A percentile compares a stretch with the other conserved stretches of the same genome.
These are phyloP conservation scores for Aspergillus thermomutatus DNA, from an alignment of 2,329 filamentous ascomycete species.

Conservation along the genomic window DNA sequence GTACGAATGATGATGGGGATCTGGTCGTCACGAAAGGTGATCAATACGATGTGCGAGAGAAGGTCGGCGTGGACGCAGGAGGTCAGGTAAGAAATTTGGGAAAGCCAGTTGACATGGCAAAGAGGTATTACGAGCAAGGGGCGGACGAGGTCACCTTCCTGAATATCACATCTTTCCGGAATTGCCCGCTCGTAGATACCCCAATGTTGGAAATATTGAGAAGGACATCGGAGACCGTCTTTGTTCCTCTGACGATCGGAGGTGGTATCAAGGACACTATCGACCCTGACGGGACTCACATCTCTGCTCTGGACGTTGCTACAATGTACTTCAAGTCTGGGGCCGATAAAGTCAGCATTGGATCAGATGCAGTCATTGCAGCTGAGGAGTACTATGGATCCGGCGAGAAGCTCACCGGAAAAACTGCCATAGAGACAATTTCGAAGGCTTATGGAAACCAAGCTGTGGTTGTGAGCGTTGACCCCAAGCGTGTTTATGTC, in stretches of 20 bases:
- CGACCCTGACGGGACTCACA: constrained; percentile 79
- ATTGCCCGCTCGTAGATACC: constrained; percentile 85
- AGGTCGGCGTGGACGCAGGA: constrained; percentile 56
- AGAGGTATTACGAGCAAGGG: constrained; percentile 91
- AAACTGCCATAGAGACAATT: constrained; percentile 93
- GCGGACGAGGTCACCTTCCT: constrained; percentile 96
- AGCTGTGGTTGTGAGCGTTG: constrained; percentile 92
- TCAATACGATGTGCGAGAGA: constrained; percentile 97
- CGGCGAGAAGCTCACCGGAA: constrained; percentile 67
- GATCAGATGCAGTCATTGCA: constrained; percentile 87
- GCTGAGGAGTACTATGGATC: constrained; percentile 84
- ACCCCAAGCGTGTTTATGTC: constrained; percentile 89
- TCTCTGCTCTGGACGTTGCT: constrained; percentile 89
- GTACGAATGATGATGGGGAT: constrained; percentile 89
- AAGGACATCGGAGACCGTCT: constrained; percentile 82
- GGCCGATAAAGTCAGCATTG: constrained; percentile 96
- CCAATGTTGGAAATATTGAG: constrained; percentile 95
- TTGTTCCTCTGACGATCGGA: constrained; percentile 92
- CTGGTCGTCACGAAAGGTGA: constrained; percentile 97
- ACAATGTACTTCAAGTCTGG: constrained; percentile 97
- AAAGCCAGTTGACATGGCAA: constrained; percentile 93
- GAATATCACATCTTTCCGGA: constrained; percentile 97
- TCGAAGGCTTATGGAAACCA: constrained; percentile 91
- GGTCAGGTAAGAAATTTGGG: constrained; percentile 82
- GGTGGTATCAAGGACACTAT: constrained; percentile 92